Evolutionary conservation across 2,329 filamentous ascomycete genomes (phyloP).

Genomic region (Xylaria hypoxylon): DNA sequence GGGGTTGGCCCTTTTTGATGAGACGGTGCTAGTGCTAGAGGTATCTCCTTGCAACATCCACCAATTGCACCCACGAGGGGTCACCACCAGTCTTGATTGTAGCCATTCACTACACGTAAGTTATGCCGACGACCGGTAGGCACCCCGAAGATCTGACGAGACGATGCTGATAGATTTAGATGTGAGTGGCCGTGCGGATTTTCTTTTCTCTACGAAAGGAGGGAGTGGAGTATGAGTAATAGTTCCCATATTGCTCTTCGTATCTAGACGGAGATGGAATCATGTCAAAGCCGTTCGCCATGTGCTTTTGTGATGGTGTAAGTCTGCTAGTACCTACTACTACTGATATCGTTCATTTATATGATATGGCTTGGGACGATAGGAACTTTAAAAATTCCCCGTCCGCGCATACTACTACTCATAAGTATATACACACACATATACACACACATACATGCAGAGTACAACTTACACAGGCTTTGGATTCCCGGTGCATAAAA

Average conservation of each 20-base stretch:
- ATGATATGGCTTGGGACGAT: conserved; percentile 1
- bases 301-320: neutral
- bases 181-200: conserved; percentile 16
- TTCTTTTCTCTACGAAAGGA: neutral
- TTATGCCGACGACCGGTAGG: conserved; percentile 20
- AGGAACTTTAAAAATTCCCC: neutral
- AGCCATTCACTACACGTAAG: conserved; percentile 23
- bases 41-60: conserved; percentile 42
- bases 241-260: conserved; percentile 36
- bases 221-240: conserved; percentile 36
- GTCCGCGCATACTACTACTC: neutral
- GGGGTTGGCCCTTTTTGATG: conserved; percentile 42
- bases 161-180: conserved; percentile 17
- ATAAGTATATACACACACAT: neutral
- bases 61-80: conserved; percentile 44
- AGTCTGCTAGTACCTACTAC: neutral
- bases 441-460: conserved; percentile 1
- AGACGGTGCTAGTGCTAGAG: conserved; percentile 30
- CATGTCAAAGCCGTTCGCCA: conserved; percentile 9
- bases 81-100: conserved; percentile 32
- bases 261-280: conserved; percentile 29
- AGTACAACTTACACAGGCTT: conserved; percentile 8
- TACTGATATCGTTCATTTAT: conserved; percentile 24
- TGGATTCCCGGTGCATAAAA: conserved; percentile 25
- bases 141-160: conserved; percentile 23